A percentile compares a stretch with the other conserved stretches of the same genome.
phyloP scores from a whole-genome alignment of 1,139 yeast species.

The Pichia sp. region DNA sequence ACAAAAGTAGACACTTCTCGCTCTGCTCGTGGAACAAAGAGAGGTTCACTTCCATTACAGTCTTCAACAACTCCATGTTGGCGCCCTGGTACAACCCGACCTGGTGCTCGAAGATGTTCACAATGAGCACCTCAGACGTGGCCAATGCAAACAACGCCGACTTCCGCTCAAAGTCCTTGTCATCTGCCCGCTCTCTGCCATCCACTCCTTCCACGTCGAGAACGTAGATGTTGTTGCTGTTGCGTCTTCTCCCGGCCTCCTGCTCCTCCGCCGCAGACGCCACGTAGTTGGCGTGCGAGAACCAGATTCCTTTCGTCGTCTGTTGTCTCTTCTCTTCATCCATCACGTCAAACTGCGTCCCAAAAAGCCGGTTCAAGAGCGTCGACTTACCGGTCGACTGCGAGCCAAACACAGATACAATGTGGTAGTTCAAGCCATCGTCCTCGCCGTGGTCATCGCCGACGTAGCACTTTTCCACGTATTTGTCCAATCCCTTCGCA shows the following conservation, averaged over 20 bases:
- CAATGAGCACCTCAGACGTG: slow-evolving; percentile 83
- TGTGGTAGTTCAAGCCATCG: slow-evolving; percentile 74
- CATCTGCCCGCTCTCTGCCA: slow-evolving; percentile 97
- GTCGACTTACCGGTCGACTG: slow-evolving; percentile 97
- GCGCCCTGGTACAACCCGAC: slow-evolving; percentile 97
- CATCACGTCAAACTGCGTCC: slow-evolving; percentile 90
- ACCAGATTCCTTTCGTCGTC: slow-evolving; percentile 95
- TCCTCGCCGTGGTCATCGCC: slow-evolving; percentile 38
- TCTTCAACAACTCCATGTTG: slow-evolving; percentile 88
- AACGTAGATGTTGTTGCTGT: slow-evolving; percentile 54
- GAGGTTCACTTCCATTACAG: slow-evolving; percentile 93
- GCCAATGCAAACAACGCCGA: slow-evolving; percentile 93
- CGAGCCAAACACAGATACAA: slow-evolving; percentile 93
- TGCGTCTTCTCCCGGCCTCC: slow-evolving; percentile 10
- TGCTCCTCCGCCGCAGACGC: slow-evolving; percentile 24
- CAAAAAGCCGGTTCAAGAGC: slow-evolving; percentile 74
- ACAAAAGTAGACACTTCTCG: slow-evolving; percentile 71
- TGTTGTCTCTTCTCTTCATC: slow-evolving; percentile 74
- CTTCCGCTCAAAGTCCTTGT: slow-evolving; percentile 94
- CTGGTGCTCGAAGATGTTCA: slow-evolving; percentile 96
- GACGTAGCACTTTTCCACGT: slow-evolving; percentile 35
- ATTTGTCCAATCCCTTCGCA: slow-evolving; percentile 36
- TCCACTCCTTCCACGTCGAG: slow-evolving; percentile 98
- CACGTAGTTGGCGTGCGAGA: slow-evolving; percentile 54
- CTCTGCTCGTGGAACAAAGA: slow-evolving; percentile 60